Percentiles rank a stretch among this genome's conserved stretches.
phyloP scores from a whole-genome alignment of 352 stramenopile species.

The Globisporangium carolinianum region DNA sequence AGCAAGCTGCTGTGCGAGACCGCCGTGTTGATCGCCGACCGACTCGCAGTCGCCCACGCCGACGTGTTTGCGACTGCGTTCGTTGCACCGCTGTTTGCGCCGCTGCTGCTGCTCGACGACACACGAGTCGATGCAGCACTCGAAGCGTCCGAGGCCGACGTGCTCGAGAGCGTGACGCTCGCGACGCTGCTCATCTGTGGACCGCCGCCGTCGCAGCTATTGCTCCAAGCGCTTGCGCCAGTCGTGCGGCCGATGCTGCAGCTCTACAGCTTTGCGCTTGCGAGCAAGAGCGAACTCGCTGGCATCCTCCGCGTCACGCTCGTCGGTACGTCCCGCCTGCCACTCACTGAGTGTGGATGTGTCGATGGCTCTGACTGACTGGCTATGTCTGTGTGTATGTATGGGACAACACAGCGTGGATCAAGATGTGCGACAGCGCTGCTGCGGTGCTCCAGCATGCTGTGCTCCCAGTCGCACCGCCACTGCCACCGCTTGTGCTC shows the following conservation, averaged over 20 bases:
- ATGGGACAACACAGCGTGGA: conserved; percentile 18
- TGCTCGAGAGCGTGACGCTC: conserved; percentile 46
- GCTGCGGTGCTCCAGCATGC: conserved; percentile 43
- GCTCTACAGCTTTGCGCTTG: conserved; percentile 55
- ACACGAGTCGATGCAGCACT: conserved; percentile 4
- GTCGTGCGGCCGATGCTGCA: conserved; percentile 62
- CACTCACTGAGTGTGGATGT: background rate
- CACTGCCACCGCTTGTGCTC: conserved; percentile 22
- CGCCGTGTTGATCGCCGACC: conserved; percentile 49
- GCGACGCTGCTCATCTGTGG: conserved; percentile 59
- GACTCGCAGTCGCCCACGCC: conserved; percentile 38
- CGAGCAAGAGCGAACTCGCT: conserved; percentile 60
- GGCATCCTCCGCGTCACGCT: conserved; percentile 44
- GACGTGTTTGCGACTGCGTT: conserved; percentile 45
- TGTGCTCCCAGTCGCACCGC: conserved; percentile 42
- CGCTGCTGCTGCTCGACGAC: conserved; percentile 60
- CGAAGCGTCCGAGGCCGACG: conserved; percentile 30
- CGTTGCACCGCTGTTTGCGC: conserved; percentile 43
- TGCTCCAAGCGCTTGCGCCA: conserved; percentile 38
- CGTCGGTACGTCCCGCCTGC: conserved; percentile 19
- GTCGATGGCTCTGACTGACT: background rate
- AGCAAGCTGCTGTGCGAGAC: conserved; percentile 76
- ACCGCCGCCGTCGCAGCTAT: conserved; percentile 43
- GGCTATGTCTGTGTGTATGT: background rate
- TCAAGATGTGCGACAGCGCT: conserved; percentile 21